Conservation (phyloP, 495 filamentous ascomycete genomes). For the Bacidia rubella region DNA sequence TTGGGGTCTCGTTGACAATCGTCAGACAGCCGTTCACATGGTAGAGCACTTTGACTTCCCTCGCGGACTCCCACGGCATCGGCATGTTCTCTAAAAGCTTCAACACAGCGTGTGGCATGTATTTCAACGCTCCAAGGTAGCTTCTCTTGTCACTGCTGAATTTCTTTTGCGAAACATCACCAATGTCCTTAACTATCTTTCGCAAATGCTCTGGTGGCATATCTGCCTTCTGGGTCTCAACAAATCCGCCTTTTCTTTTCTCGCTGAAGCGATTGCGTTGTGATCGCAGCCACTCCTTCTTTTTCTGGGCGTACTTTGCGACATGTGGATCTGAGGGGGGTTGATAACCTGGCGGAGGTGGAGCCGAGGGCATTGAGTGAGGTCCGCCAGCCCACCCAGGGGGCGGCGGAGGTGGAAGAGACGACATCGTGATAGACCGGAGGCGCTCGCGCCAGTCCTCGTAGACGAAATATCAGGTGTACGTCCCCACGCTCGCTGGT, state of each 20-base stretch:
- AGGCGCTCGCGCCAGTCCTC: neutral
- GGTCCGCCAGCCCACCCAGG: slow-evolving; percentile 63
- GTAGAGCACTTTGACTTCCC: slow-evolving; percentile 95
- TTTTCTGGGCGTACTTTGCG: slow-evolving; percentile 95
- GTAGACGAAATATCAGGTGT: no score
- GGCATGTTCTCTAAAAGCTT: slow-evolving; percentile 99
- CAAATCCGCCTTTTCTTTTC: slow-evolving; percentile 90
- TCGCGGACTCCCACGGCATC: slow-evolving; percentile 96
- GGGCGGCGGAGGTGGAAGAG: slow-evolving; percentile 64
- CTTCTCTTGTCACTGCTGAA: slow-evolving; percentile 97
- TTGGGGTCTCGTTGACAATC: slow-evolving; percentile 88
- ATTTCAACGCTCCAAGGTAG: slow-evolving; percentile 94
- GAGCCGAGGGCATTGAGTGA: slow-evolving; percentile 60
- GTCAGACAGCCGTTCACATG: slow-evolving; percentile 97
- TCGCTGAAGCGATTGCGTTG: slow-evolving; percentile 92
- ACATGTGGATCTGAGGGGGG: slow-evolving; percentile 74
- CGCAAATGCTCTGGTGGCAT: slow-evolving; percentile 98
- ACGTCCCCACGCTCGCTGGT: no score
- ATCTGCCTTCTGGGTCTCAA: slow-evolving; percentile 96
- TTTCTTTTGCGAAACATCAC: slow-evolving; percentile 98
- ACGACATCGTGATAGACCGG: slow-evolving; percentile 50
- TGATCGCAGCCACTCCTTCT: slow-evolving; percentile 92
- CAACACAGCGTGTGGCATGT: slow-evolving; percentile 99
- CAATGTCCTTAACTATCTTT: slow-evolving; percentile 97
- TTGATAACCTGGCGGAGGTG: slow-evolving; percentile 79